These are phyloP conservation scores for Phytophthora citrophthora DNA, from an alignment of 352 stramenopile genomes.

Conservation along the genomic window DNA sequence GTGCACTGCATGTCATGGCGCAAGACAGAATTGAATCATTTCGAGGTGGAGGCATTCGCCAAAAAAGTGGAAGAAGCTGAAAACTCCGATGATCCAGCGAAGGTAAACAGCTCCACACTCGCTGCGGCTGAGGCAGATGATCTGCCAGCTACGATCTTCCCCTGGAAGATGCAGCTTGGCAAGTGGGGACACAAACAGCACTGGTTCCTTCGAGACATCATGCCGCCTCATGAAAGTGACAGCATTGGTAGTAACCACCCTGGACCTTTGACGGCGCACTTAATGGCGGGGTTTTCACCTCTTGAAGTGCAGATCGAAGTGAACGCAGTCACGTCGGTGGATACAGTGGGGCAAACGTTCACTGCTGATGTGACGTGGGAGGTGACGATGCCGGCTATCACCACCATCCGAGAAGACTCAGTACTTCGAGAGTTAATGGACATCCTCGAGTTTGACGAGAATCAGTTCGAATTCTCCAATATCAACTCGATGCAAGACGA, in stretches of 20 bases:
- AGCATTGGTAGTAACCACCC: constrained; percentile 18
- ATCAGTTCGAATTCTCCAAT: constrained; percentile 53
- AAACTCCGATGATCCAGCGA: not conserved
- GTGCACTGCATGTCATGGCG: constrained; percentile 55
- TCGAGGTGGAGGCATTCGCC: constrained; percentile 46
- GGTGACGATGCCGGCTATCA: constrained; percentile 45
- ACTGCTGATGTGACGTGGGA: constrained; percentile 58
- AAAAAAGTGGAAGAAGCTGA: constrained; percentile 32
- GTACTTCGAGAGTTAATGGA: constrained; percentile 47
- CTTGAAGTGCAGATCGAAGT: constrained; percentile 45
- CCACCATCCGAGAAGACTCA: constrained; percentile 49
- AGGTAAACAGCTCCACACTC: constrained; percentile 15
- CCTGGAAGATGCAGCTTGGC: constrained; percentile 68
- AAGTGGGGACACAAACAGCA: constrained; percentile 48
- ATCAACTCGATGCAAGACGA: constrained; percentile 47
- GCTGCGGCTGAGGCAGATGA: constrained; percentile 18
- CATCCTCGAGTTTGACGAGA: constrained; percentile 47
- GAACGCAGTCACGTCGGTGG: constrained; percentile 45
- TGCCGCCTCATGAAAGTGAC: constrained; percentile 21
- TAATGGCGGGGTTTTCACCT: constrained; percentile 46
- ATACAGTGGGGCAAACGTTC: constrained; percentile 55
- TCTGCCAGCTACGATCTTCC: constrained; percentile 41
- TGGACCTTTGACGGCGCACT: constrained; percentile 29
- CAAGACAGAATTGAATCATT: constrained; percentile 50
- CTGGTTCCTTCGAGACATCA: constrained; percentile 61